phyloP scores from a whole-genome alignment of 2,329 filamentous ascomycete species.

The Colletotrichum sojae region DNA sequence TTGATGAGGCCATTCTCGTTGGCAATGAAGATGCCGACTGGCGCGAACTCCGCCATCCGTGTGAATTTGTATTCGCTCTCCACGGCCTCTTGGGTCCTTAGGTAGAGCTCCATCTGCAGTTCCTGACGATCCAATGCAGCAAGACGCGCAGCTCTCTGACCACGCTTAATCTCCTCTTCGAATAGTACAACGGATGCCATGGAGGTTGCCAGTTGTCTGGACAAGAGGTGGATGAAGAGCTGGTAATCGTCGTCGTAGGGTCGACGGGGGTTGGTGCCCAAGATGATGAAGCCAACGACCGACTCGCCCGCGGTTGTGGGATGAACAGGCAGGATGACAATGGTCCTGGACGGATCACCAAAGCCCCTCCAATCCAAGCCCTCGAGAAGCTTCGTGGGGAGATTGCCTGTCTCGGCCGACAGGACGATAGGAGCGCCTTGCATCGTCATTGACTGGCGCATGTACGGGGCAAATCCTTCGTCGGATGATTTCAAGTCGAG shows the following conservation, averaged over 20 bases:
- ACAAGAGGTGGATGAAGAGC: constrained; percentile 81
- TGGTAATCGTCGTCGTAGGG: constrained; percentile 87
- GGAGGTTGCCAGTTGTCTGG: constrained; percentile 82
- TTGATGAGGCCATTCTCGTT: constrained; percentile 78
- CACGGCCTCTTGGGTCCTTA: constrained; percentile 72
- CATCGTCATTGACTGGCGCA: constrained; percentile 80
- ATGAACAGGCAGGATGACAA: constrained; percentile 84
- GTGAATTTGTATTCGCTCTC: constrained; percentile 85
- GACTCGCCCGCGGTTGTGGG: constrained; percentile 79
- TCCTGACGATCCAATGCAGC: constrained; percentile 84
- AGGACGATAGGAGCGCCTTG: constrained; percentile 77
- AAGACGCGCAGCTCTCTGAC: constrained; percentile 79
- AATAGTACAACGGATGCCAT: constrained; percentile 87
- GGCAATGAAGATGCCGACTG: constrained; percentile 90
- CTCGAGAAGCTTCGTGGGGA: constrained; percentile 75
- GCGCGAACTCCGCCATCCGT: constrained; percentile 86
- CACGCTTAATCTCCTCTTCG: constrained; percentile 84
- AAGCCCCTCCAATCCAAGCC: constrained; percentile 80
- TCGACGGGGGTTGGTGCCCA: constrained; percentile 83
- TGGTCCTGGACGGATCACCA: constrained; percentile 76
- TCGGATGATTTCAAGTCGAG: constrained; percentile 80
- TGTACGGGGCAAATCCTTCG: constrained; percentile 82
- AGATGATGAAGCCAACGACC: constrained; percentile 82
- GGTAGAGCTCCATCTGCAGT: constrained; percentile 80
- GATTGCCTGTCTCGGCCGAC: constrained; percentile 74